Percentiles rank a stretch among this genome's conserved stretches.
phyloP scores from a whole-genome alignment of 78 protist species.

The Pelomyxa schiedti region DNA sequence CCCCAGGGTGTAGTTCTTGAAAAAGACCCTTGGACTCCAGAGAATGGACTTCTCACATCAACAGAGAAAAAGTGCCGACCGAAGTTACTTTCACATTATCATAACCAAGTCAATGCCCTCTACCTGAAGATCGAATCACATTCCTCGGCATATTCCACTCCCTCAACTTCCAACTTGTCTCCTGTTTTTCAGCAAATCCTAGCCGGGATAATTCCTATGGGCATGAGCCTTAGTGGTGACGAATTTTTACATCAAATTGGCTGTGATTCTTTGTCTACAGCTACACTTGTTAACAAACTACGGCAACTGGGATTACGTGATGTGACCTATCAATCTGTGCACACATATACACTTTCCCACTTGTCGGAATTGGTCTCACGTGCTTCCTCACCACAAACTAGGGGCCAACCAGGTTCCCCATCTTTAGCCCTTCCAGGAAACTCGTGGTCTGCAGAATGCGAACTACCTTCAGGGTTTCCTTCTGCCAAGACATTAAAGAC shows the following conservation, averaged over 20 bases:
- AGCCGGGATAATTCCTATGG: neutral
- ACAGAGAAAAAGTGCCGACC: neutral
- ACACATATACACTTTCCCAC: neutral
- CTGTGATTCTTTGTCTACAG: neutral
- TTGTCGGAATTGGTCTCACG: neutral
- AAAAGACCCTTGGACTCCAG: neutral
- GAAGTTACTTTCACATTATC: neutral
- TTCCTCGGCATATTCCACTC: neutral
- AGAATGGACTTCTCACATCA: neutral
- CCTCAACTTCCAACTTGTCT: neutral
- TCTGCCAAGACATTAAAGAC: neutral
- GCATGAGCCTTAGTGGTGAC: neutral
- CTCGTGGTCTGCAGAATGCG: neutral
- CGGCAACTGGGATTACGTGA: neutral
- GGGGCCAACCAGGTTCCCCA: neutral
- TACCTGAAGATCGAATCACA: neutral
- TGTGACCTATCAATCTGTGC: neutral
- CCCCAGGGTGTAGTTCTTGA: neutral
- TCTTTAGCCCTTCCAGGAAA: neutral
- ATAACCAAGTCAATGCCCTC: neutral
- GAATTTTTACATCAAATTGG: neutral
- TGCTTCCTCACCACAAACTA: neutral
- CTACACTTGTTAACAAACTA: neutral
- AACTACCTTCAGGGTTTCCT: neutral
- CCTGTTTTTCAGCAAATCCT: neutral